Evolutionary conservation across 306 rosid species (phyloP), one percentile per base, ranked within the genome.

Genomic region (Hippophae tibetana): DNA sequence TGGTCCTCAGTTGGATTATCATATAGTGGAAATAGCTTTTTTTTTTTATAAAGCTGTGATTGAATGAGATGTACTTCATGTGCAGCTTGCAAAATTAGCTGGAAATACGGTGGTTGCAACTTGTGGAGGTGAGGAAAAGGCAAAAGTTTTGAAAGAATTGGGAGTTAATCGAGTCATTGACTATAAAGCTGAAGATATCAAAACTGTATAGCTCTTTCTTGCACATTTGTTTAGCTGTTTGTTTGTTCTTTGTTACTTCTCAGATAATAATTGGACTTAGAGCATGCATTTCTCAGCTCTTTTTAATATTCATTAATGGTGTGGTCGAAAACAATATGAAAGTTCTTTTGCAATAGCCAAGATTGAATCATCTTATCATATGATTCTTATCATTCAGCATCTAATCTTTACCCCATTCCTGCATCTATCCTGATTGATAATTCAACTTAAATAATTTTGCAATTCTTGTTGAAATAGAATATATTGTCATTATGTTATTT

Each of bases 111-210:
- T 90, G 70, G 89, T 90, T 72, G 98, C 98, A 66, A 87, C 98
- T 52, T 90, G 98, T 75, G 95, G 96, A 69, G 96, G 98, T 61
- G 76, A 65, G 58, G 83, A 77, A 61, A 90, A 90, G 72, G 92
- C 89, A 69, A 74, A 69, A 73, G 89, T 85, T 76, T 69, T 90
- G 74, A 87, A 81, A 80, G 84, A 85, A 27, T 76, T 85, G 87
- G 98, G 96, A 70, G 96, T 79, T 57, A 89, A 90, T 78, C 86
- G 95, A 69, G 87, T 90, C 77, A 87, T 90, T 77, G 98, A 90
- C 68, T 90, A 87, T 56, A 84, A 62, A 67, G 70, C 78, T 63
- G 98, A 87, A 83, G 96, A 90, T 68, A 66, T 87, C 45, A 85
- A 87, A 85, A 73, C 89, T 9, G 98, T 90, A 90, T 7, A 49